Conservation (phyloP, 176 grass and related monocot genomes). For the Avena sativa region DNA sequence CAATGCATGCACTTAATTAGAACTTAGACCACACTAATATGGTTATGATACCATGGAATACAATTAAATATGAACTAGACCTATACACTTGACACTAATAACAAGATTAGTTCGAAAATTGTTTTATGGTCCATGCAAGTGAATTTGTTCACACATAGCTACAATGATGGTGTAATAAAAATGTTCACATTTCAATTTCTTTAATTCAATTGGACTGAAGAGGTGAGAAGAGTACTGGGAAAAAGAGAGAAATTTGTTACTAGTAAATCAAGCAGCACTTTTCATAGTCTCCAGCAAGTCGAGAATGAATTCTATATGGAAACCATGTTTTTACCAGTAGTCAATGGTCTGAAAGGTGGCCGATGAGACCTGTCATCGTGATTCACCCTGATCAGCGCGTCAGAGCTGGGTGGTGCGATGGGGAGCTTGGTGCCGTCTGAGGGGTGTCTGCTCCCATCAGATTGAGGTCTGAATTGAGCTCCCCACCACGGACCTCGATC, state of each 20-base stretch:
- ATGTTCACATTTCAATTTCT: neutral
- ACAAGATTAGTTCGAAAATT: neutral
- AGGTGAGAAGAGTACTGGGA: slow-evolving; percentile 18
- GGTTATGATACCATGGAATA: neutral
- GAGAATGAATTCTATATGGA: neutral
- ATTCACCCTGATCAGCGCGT: neutral
- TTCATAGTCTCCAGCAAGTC: slow-evolving; percentile 5
- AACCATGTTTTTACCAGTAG: neutral
- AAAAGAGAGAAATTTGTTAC: neutral
- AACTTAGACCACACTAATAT: neutral
- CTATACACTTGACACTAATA: neutral
- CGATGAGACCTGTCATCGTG: neutral
- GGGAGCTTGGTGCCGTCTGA: neutral
- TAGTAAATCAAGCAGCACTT: neutral
- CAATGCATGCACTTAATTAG: neutral
- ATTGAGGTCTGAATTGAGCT: neutral
- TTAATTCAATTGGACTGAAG: neutral
- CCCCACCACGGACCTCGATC: neutral
- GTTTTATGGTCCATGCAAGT: too few species aligned
- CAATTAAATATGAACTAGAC: neutral
- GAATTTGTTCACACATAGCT: too few species aligned
- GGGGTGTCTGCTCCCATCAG: neutral
- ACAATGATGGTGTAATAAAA: neutral
- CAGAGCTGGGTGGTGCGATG: neutral
- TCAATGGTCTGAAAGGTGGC: neutral